These are phyloP conservation scores for Pholiota adiposa DNA, from an alignment of 1,284 basidiomycete species.

Conservation along the genomic window DNA sequence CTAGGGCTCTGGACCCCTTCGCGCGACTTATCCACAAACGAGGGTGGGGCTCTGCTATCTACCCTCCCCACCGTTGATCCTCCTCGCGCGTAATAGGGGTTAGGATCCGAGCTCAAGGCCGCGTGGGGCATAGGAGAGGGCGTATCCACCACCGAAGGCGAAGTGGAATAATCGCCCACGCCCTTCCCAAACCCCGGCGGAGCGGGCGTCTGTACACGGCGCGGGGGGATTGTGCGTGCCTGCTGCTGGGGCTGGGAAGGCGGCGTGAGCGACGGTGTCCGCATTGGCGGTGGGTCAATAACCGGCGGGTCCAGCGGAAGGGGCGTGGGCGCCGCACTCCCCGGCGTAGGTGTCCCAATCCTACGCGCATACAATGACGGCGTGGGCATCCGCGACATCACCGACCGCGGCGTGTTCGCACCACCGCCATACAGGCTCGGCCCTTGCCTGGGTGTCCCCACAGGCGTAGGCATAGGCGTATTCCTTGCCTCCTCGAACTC, in stretches of 20 bases:
- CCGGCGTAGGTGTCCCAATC: background rate
- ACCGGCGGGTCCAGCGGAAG: background rate
- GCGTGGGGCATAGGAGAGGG: too few relatives aligned
- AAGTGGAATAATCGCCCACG: too few relatives aligned
- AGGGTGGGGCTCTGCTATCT: too few relatives aligned
- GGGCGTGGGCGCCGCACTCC: background rate
- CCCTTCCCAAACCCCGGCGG: background rate
- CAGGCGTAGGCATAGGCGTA: background rate
- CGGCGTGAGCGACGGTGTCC: background rate
- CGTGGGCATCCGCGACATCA: background rate
- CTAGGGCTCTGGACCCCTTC: too few relatives aligned
- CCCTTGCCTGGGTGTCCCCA: background rate
- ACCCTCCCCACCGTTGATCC: too few relatives aligned
- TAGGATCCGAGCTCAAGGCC: too few relatives aligned
- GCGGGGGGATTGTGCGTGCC: background rate
- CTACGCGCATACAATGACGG: background rate
- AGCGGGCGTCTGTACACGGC: background rate
- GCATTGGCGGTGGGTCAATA: background rate
- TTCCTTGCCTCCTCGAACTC: conserved; percentile 1
- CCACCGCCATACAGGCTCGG: background rate
- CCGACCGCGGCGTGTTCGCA: background rate
- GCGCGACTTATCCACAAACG: too few relatives aligned
- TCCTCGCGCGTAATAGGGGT: too few relatives aligned
- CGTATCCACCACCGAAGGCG: too few relatives aligned
- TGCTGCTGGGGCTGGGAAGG: background rate